Base-by-base conservation (phyloP, 2,329 filamentous ascomycete species). In the Paramyrothecium roridum region DNA sequence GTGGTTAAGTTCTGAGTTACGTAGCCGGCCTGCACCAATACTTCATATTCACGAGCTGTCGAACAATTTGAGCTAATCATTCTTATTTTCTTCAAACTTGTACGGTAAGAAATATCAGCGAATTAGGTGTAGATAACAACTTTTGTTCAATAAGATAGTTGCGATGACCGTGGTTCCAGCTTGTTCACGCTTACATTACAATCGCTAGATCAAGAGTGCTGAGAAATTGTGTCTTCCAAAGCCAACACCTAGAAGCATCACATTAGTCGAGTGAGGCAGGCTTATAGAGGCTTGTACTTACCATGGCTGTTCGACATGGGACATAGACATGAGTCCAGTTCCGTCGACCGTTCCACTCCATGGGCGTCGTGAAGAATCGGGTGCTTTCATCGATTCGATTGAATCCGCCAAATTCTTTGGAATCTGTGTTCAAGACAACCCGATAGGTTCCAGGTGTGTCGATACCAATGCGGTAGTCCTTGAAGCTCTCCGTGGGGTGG, bases 241-340 rank as follows among this genome's bases (percentile, higher is more conserved):
- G 81, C 83, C 52, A 86, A 71, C 20, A 85, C 75, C 83, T 85
- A 26, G 3, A 50, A 21, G 52, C 37, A 8, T n/a, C 47, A 50
- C 2, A 43, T 56, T 51, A 55, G 53, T 55, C 56, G 8, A 22
- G 37, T 17, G 37, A 1, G 22, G 8, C 37, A 26, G 12, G 19
- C 20, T 45, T 50, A 34, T 48, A 43, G 10, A n/a, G 10, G 45
- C 10, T 30, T 30, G 26, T 52, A 76, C 83, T 76, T 77, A 96
- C 93, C 71, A 97, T 77, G 20, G 91, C 93, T 58, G 89, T 92
- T 65, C 93, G 81, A 52, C 85, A 85, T 17, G 93, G 93, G 57
- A 96, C 84, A 70, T 99, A 99, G 53, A 97, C 83, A 70, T 98
- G 95, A 50, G 91, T 85, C 77, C 91, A 97, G 74, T 98, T 98